These are phyloP conservation scores for Chlorella sp. DNA, from an alignment of 139 green algal species.

Conservation along the genomic window DNA sequence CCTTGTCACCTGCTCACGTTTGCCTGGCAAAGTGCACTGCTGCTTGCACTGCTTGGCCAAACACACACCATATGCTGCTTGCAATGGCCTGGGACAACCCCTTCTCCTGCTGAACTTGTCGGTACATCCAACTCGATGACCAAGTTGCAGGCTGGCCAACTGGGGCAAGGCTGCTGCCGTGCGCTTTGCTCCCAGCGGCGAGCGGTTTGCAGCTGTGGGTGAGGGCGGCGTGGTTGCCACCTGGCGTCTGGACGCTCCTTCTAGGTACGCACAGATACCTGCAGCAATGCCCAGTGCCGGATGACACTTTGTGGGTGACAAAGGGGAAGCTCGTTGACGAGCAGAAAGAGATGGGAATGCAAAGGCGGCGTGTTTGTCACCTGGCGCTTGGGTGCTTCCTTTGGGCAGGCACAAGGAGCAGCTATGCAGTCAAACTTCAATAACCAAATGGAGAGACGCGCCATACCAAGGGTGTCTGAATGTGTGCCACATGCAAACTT, in stretches of 20 bases:
- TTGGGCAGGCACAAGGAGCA: too few relatives aligned
- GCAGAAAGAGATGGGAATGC: too few relatives aligned
- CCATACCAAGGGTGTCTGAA: too few relatives aligned
- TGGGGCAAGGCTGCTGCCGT: conserved; percentile 44
- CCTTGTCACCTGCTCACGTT: not conserved
- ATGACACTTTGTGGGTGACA: not conserved
- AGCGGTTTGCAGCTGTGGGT: conserved; percentile 78
- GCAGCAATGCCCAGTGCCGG: not conserved
- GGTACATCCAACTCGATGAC: not conserved
- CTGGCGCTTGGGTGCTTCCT: too few relatives aligned
- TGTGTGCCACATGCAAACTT: too few relatives aligned
- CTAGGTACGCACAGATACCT: not conserved
- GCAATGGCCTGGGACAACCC: not conserved
- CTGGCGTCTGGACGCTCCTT: conserved; percentile 74
- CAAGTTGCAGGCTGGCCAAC: conserved; percentile 11
- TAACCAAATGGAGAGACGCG: too few relatives aligned
- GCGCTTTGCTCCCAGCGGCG: conserved; percentile 67
- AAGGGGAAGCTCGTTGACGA: not conserved
- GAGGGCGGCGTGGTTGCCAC: conserved; percentile 78
- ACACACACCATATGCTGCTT: not conserved
- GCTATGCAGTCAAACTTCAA: too few relatives aligned
- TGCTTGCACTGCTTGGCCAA: not conserved
- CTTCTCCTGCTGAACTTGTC: not conserved
- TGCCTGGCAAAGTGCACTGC: not conserved
- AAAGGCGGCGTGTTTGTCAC: too few relatives aligned